Base-by-base conservation (phyloP, 768 basidiomycete genomes). In the Calvatia gigantea region DNA sequence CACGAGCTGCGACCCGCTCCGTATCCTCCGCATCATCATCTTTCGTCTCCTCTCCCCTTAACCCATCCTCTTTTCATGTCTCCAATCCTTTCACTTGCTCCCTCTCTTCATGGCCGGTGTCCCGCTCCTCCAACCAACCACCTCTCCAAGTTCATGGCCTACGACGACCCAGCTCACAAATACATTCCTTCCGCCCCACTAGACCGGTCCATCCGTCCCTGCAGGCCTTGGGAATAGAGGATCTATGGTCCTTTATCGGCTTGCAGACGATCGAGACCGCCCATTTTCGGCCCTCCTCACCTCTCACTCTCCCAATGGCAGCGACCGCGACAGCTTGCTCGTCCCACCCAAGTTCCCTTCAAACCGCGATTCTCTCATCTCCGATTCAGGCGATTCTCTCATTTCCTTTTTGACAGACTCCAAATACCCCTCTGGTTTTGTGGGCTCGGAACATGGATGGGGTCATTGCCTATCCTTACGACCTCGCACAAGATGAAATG, bases 401-500 rank as follows among this genome's bases (percentile, higher is more conserved):
- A 53, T 77, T 1, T 84, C 85, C 2, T 71, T 80, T 17, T 79
- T 82, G 0, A 73, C 72, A 19, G 83, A 86, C 41, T 85, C 84
- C 8, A 89, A 89, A 66, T 91, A 87, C 64, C 88, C 88, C 1
- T 60, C 67, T 2, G 69, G 69, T 15, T 54, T 67, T 27, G 58
- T 62, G 2, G 51, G 60, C 12, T 55, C 61, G 0, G 65, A 67
- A 6, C 61, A 74, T 1, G n/a, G n/a, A n/a, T n/a, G 77, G 75
- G 0, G 70, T 90, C 28, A 71, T 89, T 0, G 80, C 89, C 1
- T 91, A 89, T 62, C 86, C 76, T 11, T 89, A 87, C 63, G 87
- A 89, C 62, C 89, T 87, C 0, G 73, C 71, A 3, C 33, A 72
- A 15, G 87, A 89, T 62, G 72, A 76, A 59, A 68, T 76, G 56